Evolutionary conservation across 345 rosid genomes (phyloP), one percentile per base, ranked within the genome.

Genomic region (Acer negundo): DNA sequence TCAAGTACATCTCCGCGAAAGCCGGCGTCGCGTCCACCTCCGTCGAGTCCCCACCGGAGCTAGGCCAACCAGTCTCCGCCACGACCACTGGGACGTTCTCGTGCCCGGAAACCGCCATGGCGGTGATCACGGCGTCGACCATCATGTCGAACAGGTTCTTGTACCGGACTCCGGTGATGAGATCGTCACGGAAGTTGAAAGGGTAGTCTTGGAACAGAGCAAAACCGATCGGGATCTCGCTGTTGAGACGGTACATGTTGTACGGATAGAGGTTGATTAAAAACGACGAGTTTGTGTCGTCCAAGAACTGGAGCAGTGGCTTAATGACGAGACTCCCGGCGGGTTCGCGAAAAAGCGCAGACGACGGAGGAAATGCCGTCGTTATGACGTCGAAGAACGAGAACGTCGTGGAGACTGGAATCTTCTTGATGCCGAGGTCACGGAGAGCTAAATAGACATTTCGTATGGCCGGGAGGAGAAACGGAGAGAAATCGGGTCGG

Each of bases 51-150:
- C 78, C 79, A 12, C 91, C 90, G 0, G 93, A 85, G 83, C 93
- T 89, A 40, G 99, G 98, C 98, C 99, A 95, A 1, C 99, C 99
- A 0, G 98, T 95, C 81, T 95, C 96, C 7, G 97, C 91, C 69
- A 95, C 96, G 0, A 95, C 22, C n/a, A 95, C 63, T 0, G 94
- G 99, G 7, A 91, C 76, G 66, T 84, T 90, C 93, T 89, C 92
- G 65, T 92, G 89, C 1, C 99, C 99, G 4, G 89, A 87, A 0
- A 93, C 94, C 6, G 93, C 94, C 89, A 95, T 85, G 1, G 98
- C 86, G 1, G 87, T 83, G 2, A 93, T 58, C 51, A 92, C 94
- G 0, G 99, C 86, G 58, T 93, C 99, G 3, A 87, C 92, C 99
- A 95, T 95, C 94, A 95, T 89, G 66, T 93, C 98, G 61, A 93